These are phyloP conservation scores for Phytophthora boehmeriae DNA, from an alignment of 352 stramenopile species.

Conservation along the genomic window DNA sequence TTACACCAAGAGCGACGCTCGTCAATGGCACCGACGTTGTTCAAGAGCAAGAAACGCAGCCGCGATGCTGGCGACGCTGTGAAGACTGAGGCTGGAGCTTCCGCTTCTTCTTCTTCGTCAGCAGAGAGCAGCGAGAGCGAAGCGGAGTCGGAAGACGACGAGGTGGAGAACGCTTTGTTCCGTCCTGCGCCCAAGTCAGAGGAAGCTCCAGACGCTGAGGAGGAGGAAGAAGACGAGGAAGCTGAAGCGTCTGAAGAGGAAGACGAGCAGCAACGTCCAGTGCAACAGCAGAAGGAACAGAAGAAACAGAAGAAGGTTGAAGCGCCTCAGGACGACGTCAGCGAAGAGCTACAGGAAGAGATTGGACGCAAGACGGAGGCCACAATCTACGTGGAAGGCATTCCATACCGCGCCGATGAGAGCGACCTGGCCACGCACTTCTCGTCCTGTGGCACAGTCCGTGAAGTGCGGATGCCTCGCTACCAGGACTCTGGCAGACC, in stretches of 20 bases:
- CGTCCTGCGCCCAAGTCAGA: constrained; percentile 47
- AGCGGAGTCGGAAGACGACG: constrained; percentile 40
- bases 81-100: neutral
- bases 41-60: constrained; percentile 38
- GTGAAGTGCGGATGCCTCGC: constrained; percentile 93
- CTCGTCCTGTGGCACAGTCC: constrained; percentile 83
- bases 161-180: constrained; percentile 82
- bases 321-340: constrained; percentile 24
- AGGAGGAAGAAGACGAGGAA: constrained; percentile 21
- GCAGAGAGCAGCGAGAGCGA: constrained; percentile 38
- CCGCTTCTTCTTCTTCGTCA: constrained; percentile 10
- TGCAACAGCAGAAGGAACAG: constrained; percentile 42
- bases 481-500: constrained; percentile 92
- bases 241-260: constrained; percentile 23
- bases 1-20: constrained; percentile 1
- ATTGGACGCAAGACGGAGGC: constrained; percentile 78
- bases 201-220: constrained; percentile 27
- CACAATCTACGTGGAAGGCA: constrained; percentile 95
- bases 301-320: constrained; percentile 26
- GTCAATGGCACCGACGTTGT: constrained; percentile 24
- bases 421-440: constrained; percentile 93
- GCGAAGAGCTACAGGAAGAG: constrained; percentile 57
- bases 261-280: constrained; percentile 68
- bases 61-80: constrained; percentile 10
- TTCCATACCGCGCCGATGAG: constrained; percentile 93